Percentiles rank a stretch among this genome's conserved stretches.
These are phyloP conservation scores for Eutypella sp. DNA, from an alignment of 2,329 filamentous ascomycete species.

Conservation along the genomic window DNA sequence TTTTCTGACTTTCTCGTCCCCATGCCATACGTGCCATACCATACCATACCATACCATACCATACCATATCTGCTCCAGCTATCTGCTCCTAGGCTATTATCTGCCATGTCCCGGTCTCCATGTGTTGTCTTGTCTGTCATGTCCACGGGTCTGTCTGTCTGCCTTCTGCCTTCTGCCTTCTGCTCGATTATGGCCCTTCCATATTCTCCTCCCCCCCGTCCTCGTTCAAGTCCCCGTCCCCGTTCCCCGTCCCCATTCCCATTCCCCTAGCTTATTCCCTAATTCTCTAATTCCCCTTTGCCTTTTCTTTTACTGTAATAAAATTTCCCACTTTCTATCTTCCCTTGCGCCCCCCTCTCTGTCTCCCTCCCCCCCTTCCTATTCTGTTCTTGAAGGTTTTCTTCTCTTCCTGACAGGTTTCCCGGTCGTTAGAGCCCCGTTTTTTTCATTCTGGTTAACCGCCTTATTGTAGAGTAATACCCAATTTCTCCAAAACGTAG, in stretches of 20 bases:
- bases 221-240: too few relatives aligned
- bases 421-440: constrained; percentile 34
- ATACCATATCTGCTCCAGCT: too few relatives aligned
- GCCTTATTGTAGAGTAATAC: constrained; percentile 41
- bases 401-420: constrained; percentile 26
- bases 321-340: constrained; percentile 36
- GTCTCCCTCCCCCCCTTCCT: too few relatives aligned
- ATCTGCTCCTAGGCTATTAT: not conserved
- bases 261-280: constrained; percentile 27
- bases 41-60: too few relatives aligned
- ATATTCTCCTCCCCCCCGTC: too few relatives aligned
- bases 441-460: constrained; percentile 38
- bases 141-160: too few relatives aligned
- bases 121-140: constrained; percentile 4
- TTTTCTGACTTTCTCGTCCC: too few relatives aligned
- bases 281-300: constrained; percentile 22
- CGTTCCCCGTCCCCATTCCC: constrained; percentile 17
- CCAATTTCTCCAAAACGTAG: constrained; percentile 44
- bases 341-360: too few relatives aligned
- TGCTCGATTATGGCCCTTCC: too few relatives aligned
- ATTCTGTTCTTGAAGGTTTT: too few relatives aligned
- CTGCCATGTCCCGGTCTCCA: not conserved
- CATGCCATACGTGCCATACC: too few relatives aligned
- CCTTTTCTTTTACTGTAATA: constrained; percentile 29
- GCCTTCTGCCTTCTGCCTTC: too few relatives aligned